Evolutionary conservation across 495 filamentous ascomycete genomes (phyloP).

Genomic region (Hypomontagnella submonticulosa): DNA sequence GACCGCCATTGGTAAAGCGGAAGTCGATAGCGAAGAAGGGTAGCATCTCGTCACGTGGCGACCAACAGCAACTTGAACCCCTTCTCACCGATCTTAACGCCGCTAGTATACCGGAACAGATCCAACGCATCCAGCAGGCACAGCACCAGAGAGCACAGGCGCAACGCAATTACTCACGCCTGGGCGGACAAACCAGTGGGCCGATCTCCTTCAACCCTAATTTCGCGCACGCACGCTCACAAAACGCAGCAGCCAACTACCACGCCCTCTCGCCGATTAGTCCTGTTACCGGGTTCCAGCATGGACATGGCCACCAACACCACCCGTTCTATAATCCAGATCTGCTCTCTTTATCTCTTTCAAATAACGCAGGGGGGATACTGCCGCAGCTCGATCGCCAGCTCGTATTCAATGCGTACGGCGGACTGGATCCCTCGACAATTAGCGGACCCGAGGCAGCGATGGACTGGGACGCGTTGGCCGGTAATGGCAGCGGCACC

Average conservation of each 20-base stretch:
- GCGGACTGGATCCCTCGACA: conserved; percentile 64
- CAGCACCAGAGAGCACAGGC: conserved; percentile 54
- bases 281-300: conserved; percentile 51
- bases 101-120: conserved; percentile 45
- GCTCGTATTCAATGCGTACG: conserved; percentile 81
- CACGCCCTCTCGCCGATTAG: conserved; percentile 60
- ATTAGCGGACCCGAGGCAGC: conserved; percentile 47
- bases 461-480: conserved; percentile 49
- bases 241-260: conserved; percentile 50
- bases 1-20: conserved; percentile 54
- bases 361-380: conserved; percentile 54
- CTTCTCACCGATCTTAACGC: conserved; percentile 54
- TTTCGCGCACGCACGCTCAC: conserved; percentile 50
- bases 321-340: conserved; percentile 60
- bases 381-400: conserved; percentile 77
- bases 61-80: conserved; percentile 54
- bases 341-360: conserved; percentile 55
- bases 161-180: conserved; percentile 54
- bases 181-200: conserved; percentile 53
- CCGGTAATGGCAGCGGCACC: conserved; percentile 55
- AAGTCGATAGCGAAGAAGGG: conserved; percentile 58
- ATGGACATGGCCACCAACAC: conserved; percentile 50
- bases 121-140: conserved; percentile 49
- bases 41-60: conserved; percentile 50
- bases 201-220: conserved; percentile 54